Evolutionary conservation across 495 filamentous ascomycete species (phyloP).

Genomic region (Penicillium maclennaniae): DNA sequence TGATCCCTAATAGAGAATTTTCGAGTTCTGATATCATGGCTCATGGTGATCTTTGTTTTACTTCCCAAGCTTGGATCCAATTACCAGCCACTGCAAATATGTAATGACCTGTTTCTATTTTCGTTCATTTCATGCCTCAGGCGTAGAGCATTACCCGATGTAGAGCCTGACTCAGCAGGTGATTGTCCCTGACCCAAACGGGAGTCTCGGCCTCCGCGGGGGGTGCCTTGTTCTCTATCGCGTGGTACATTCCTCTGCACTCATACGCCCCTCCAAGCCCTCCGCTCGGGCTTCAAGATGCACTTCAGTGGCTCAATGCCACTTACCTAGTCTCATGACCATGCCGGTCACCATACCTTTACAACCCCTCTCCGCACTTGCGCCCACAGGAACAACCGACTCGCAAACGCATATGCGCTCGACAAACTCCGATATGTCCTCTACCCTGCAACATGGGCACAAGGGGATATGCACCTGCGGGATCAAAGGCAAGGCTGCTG

Average conservation of each 20-base stretch:
- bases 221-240: neutral
- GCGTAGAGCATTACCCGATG: neutral
- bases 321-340: slow-evolving; percentile 4
- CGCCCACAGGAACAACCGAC: neutral
- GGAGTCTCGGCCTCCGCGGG: neutral
- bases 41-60: too few species aligned
- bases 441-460: neutral
- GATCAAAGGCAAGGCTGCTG: neutral
- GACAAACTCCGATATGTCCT: neutral
- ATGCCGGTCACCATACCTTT: slow-evolving; percentile 18
- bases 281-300: slow-evolving; percentile 5
- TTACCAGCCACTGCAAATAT: neutral
- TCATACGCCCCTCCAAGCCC: neutral
- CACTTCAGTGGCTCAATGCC: neutral
- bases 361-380: neutral
- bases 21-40: neutral
- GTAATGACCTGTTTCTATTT: neutral
- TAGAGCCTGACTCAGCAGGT: neutral
- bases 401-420: neutral
- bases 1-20: neutral
- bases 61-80: too few species aligned
- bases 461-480: neutral
- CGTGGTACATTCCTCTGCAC: neutral
- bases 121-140: neutral
- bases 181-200: slow-evolving; percentile 2